Evolutionary conservation across 768 basidiomycete genomes (phyloP).

Genomic region (Leucosporidium yakuticum): DNA sequence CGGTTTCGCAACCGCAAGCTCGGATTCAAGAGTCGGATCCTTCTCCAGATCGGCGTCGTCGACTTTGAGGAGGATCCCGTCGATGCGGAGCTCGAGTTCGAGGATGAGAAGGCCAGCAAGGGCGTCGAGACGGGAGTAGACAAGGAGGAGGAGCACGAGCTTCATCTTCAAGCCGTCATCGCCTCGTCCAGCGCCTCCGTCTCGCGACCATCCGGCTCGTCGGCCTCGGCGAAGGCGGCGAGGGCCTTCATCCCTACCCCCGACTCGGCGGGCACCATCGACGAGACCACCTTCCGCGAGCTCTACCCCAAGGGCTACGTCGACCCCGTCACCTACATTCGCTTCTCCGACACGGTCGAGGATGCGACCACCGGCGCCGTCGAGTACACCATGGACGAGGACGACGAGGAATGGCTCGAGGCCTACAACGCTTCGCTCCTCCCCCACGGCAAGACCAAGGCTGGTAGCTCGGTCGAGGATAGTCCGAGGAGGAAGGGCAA

Average conservation of each 20-base stretch:
- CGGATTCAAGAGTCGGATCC: conserved; percentile 40
- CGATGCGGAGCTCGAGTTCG: conserved; percentile 22
- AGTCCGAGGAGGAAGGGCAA: conserved; percentile 2
- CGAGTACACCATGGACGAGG: conserved; percentile 92
- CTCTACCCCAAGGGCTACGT: conserved; percentile 67
- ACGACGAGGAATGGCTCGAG: conserved; percentile 89
- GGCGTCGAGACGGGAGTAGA: conserved; percentile 39
- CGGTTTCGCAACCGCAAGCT: conserved; percentile 41
- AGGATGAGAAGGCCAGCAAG: conserved; percentile 24
- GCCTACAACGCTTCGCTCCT: conserved; percentile 58
- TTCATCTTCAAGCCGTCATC: conserved; percentile 48
- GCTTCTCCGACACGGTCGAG: conserved; percentile 79
- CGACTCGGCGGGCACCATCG: conserved; percentile 62
- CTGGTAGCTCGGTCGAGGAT: conserved; percentile 50
- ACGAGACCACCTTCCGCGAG: conserved; percentile 60
- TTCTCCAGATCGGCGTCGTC: conserved; percentile 33
- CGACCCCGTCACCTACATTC: conserved; percentile 70
- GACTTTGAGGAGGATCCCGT: conserved; percentile 31
- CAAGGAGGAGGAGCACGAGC: conserved; percentile 44
- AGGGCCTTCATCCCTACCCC: conserved; percentile 86
- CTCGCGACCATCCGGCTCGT: conserved; percentile 15
- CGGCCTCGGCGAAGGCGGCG: conserved; percentile 43
- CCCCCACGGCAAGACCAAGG: conserved; percentile 36
- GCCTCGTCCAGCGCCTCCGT: conserved; percentile 45
- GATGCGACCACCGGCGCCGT: conserved; percentile 57